phyloP scores from a whole-genome alignment of 257 asterid species.

The Nicotiana attenuata region DNA sequence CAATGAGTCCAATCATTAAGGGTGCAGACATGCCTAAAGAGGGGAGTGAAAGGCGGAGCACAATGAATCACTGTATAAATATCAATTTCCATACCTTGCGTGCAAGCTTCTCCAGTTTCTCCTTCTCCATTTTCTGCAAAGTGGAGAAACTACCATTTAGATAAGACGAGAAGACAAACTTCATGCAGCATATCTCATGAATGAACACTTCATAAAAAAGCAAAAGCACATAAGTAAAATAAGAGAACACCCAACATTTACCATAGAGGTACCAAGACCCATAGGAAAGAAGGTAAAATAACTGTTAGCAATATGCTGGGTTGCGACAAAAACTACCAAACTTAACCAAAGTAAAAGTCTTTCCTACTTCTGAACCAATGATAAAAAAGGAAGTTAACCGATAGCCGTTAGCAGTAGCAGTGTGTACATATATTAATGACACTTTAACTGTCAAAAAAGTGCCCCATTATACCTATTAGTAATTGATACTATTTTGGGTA shows the following conservation, averaged over 20 bases:
- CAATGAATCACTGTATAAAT: neutral
- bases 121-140: constrained; percentile 75
- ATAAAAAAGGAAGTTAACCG: neutral
- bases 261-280: neutral
- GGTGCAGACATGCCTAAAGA: neutral
- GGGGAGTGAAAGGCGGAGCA: neutral
- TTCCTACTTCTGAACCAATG: neutral
- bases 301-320: neutral
- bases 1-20: neutral
- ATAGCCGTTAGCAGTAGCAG: neutral
- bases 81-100: constrained; percentile 49
- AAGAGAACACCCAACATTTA: neutral
- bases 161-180: neutral
- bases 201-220: neutral
- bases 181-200: neutral
- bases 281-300: neutral
- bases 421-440: neutral
- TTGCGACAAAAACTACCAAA: neutral
- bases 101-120: constrained; percentile 85
- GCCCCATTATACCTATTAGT: neutral
- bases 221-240: neutral
- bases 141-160: constrained; percentile 14
- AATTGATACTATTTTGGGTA: neutral
- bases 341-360: neutral
- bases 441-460: neutral